These are phyloP conservation scores for Neurospora pannonica DNA, from an alignment of 495 filamentous ascomycete genomes.

Conservation along the genomic window DNA sequence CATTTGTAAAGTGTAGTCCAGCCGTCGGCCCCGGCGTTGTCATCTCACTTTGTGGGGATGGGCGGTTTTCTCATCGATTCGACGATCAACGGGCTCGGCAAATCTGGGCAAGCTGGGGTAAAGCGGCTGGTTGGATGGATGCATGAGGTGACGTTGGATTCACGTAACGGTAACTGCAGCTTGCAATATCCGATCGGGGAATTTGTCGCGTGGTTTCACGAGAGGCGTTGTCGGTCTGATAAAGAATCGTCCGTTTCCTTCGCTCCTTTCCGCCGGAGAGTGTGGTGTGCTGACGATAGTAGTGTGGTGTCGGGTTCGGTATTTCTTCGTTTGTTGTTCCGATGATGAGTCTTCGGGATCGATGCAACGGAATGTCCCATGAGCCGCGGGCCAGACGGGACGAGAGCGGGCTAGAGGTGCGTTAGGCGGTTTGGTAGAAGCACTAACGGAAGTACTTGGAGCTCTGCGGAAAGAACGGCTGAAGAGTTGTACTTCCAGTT, in stretches of 20 bases:
- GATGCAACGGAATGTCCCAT: neutral
- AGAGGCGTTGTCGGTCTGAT: neutral
- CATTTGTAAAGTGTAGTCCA: neutral
- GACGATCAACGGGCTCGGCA: neutral
- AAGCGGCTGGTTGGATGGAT: neutral
- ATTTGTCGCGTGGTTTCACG: neutral
- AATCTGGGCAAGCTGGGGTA: neutral
- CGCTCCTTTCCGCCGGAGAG: neutral
- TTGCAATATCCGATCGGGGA: neutral
- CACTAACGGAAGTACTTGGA: neutral
- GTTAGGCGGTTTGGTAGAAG: neutral
- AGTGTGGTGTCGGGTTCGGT: neutral
- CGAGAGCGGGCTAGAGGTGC: neutral
- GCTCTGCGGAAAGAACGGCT: accelerated
- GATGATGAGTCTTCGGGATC: neutral
- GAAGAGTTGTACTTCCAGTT: neutral
- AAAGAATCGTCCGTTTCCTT: neutral
- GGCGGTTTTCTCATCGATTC: neutral
- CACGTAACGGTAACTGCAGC: neutral
- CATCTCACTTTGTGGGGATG: neutral
- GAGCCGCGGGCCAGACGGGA: neutral
- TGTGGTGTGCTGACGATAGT: neutral
- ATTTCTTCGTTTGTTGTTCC: neutral
- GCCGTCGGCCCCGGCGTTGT: neutral
- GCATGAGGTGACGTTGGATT: neutral